Conservation (phyloP, 148 eudicot genomes). For the Talinum fruticosum region DNA sequence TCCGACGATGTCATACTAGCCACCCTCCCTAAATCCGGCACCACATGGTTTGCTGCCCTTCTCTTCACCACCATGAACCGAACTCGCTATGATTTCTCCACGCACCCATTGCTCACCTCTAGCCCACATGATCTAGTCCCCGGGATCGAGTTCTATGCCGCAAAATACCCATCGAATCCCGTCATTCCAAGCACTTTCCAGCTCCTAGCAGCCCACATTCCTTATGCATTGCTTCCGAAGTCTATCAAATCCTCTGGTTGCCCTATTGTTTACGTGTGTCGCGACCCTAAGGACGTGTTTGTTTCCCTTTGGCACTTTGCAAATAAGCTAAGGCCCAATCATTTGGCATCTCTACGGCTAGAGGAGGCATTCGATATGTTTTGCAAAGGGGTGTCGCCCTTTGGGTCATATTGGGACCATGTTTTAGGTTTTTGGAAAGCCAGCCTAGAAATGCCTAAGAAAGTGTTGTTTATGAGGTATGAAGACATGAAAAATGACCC, state of each 20-base stretch:
- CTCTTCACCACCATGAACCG: conserved; percentile 26
- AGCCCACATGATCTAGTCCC: conserved; percentile 14
- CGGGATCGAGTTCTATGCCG: neutral
- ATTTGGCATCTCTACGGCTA: neutral
- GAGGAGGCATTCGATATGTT: conserved; percentile 22
- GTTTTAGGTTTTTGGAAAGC: conserved; percentile 24
- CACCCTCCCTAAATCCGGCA: conserved; percentile 28
- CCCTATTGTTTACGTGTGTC: conserved; percentile 10
- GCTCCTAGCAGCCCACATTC: neutral
- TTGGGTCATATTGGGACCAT: conserved; percentile 35
- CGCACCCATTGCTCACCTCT: conserved; percentile 10
- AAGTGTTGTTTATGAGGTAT: conserved; percentile 9
- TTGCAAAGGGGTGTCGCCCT: conserved; percentile 13
- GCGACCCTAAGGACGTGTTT: conserved; percentile 16
- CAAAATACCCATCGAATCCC: neutral
- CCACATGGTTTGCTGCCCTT: conserved; percentile 30
- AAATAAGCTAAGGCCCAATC: neutral
- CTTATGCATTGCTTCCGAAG: conserved; percentile 3
- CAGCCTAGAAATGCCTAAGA: conserved; percentile 2
- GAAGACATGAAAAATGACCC: conserved; percentile 15
- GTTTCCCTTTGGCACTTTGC: conserved; percentile 14
- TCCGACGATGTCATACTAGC: conserved; percentile 13
- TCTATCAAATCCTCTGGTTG: neutral
- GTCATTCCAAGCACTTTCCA: neutral
- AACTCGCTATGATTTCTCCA: conserved; percentile 7